Evolutionary conservation across 2,329 filamentous ascomycete species (phyloP).

Genomic region (Paramyrothecium sp.): DNA sequence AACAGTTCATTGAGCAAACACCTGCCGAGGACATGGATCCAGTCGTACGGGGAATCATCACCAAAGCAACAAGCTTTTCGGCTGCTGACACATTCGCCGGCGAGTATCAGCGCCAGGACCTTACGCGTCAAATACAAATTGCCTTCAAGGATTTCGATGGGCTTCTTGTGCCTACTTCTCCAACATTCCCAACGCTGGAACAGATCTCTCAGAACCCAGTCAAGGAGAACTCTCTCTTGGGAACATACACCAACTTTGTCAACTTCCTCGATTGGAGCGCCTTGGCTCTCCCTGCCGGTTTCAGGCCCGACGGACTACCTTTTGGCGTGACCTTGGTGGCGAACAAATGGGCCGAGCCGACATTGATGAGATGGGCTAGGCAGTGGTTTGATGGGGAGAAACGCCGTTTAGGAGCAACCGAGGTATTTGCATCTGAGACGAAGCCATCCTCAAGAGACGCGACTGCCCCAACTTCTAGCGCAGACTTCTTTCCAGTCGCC

Average conservation of each 20-base stretch:
- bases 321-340: conserved; percentile 37
- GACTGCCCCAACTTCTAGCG: fast-evolving
- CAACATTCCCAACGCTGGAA: conserved; percentile 48
- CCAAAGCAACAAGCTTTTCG: conserved; percentile 35
- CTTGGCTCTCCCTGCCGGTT: conserved; percentile 50
- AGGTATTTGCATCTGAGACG: conserved; percentile 4
- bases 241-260: conserved; percentile 59
- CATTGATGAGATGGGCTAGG: conserved; percentile 23
- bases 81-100: conserved; percentile 45
- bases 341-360: conserved; percentile 30
- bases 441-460: neutral
- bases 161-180: conserved; percentile 56
- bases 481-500: conserved; percentile 19
- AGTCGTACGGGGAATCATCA: conserved; percentile 32
- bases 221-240: conserved; percentile 49
- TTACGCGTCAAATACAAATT: conserved; percentile 38
- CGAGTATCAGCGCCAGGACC: conserved; percentile 32
- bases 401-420: conserved; percentile 25
- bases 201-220: conserved; percentile 52
- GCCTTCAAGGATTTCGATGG: conserved; percentile 42
- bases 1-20: conserved; percentile 37
- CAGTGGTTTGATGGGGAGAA: conserved; percentile 21
- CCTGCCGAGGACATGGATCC: conserved; percentile 29
- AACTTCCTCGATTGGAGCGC: conserved; percentile 60
- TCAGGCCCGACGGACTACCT: conserved; percentile 30